Percentiles rank a stretch among this genome's conserved stretches.
These are phyloP conservation scores for Arthrobotrys entomopaga DNA, from an alignment of 2,329 filamentous ascomycete species.

Conservation along the genomic window DNA sequence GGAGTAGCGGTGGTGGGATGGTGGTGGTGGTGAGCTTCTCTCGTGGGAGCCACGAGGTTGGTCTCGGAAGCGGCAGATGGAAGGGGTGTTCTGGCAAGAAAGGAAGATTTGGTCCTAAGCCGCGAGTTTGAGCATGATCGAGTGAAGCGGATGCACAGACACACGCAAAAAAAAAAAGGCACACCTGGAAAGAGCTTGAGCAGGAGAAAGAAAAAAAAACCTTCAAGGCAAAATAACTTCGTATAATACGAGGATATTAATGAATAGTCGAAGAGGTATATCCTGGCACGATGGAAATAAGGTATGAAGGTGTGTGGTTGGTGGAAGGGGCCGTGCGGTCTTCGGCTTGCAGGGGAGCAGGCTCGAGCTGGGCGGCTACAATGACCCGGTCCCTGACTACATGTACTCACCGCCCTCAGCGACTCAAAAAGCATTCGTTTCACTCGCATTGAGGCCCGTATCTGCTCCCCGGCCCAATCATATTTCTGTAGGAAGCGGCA, in stretches of 20 bases:
- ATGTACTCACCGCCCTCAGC: too few relatives aligned
- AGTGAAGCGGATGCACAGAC: slow-evolving; percentile 15
- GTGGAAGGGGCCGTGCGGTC: slow-evolving; percentile 33
- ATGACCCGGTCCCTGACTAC: slow-evolving; percentile 6
- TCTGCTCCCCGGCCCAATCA: background rate
- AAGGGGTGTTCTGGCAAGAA: slow-evolving; percentile 12
- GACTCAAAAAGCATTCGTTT: too few relatives aligned
- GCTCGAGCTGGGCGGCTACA: slow-evolving; percentile 7
- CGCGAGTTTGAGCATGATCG: slow-evolving; percentile 51
- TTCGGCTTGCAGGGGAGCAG: background rate
- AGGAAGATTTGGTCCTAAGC: slow-evolving; percentile 9
- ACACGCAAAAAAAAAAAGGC: background rate
- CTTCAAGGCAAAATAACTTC: too few relatives aligned
- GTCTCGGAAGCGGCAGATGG: slow-evolving; percentile 5
- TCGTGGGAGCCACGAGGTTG: background rate
- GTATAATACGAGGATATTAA: slow-evolving; percentile 6
- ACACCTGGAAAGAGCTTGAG: slow-evolving; percentile 13
- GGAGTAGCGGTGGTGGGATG: too few relatives aligned
- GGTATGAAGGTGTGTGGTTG: background rate
- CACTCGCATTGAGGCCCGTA: too few relatives aligned
- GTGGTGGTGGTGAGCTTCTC: slow-evolving; percentile 1
- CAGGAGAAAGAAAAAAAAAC: slow-evolving; percentile 9
- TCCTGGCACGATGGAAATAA: slow-evolving; percentile 14
- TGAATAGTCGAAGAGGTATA: background rate
- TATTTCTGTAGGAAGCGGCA: background rate